Evolutionary conservation across 495 filamentous ascomycete species (phyloP), one percentile per base, ranked within the genome.

Genomic region (Daldinia loculata): DNA sequence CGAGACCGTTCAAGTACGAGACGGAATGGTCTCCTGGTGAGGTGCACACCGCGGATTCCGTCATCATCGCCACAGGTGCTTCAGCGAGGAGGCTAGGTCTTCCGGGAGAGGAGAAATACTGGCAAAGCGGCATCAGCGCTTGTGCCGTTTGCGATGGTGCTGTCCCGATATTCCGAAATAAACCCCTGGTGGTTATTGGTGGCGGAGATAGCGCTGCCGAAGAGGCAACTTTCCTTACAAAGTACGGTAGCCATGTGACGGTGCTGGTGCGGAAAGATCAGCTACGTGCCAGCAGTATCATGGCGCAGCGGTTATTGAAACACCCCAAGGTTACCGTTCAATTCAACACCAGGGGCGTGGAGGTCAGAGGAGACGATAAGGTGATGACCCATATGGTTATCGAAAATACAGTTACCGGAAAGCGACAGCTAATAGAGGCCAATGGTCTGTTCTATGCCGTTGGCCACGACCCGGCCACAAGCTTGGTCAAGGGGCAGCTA

Each of bases 101-200:
- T 9, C 84, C 89, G n/a, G 95, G 95, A 29, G 95, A 98, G 83
- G 91, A 95, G 55, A 90, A 88, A 72, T 98, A 92, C 84, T 98
- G 96, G 95, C 94, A 97, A 82, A 94, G 90, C 75, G 95, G 95
- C 69, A 94, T 99, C 77, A 93, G 90, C 62, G 95, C 95, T 56
- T 99, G 95, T 77, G 95, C 95, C 43, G 95, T 99, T 52, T 99
- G 95, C 83, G 95, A 99, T 76, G 95, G 95, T 63, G 94, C 94
- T 55, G 92, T 98, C 32, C 95, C 95, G 22, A 98, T 99, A 76
- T 99, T 97, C 89, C 86, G 94, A 66, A 92, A 97, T 78, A 97
- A 97, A 85, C 95, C 91, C 17, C 85, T 99, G 30, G 90, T 96
- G 26, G 95, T 99, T 7, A 98, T 99, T 70, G 95, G 95, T 58